Evolutionary conservation across 2,329 filamentous ascomycete species (phyloP), one percentile per base, ranked within the genome.

Genomic region (Fusarium udum): DNA sequence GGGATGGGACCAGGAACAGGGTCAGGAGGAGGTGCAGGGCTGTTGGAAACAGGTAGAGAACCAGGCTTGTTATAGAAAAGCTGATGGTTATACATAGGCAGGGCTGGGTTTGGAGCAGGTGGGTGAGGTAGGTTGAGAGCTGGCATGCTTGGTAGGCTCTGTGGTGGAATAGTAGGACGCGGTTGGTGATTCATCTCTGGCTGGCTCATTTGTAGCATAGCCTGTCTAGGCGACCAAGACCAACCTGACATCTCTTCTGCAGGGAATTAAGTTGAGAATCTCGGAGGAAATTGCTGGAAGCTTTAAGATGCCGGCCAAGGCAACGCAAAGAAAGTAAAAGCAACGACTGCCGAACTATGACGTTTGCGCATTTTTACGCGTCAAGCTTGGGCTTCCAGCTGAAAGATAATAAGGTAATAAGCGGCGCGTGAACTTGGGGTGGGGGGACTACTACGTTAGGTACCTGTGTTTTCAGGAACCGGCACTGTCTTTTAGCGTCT

Each of bases 201-300:
- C 37, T 60, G 62, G 43, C 59, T 64, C 63, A 74, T 48, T 46
- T 74, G 71, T 39, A 55, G 39, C 71, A 73, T 74, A 28, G 56
- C 67, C 34, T 71, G 71, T 51, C 57, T 72, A 34, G 71, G 71
- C 36, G 71, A 74, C 71, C 71, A 73, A 24, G 67, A 59, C 67
- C 71, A 73, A 28, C 63, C 71, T 31, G 70, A 72, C 70, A 73
- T 72, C 13, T 45, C 43, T 48, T 48, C 37, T 42, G 49, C 15
- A 7, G 24, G 31, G 20, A 53, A 46, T 24, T 22, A 24, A 48
- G 16, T 24, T 37, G 22, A 61, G 20, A 40, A 24, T n/a, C 18
- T 49, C 24, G 32, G 22, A 34, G 24, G 24, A 36, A 31, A 61
- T 34, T 32, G 20, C 36, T 39, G 20, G 26, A 51, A 45, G 49